Conservation (phyloP, 164 flowering plant species). For the Dillenia suffruticosa region DNA sequence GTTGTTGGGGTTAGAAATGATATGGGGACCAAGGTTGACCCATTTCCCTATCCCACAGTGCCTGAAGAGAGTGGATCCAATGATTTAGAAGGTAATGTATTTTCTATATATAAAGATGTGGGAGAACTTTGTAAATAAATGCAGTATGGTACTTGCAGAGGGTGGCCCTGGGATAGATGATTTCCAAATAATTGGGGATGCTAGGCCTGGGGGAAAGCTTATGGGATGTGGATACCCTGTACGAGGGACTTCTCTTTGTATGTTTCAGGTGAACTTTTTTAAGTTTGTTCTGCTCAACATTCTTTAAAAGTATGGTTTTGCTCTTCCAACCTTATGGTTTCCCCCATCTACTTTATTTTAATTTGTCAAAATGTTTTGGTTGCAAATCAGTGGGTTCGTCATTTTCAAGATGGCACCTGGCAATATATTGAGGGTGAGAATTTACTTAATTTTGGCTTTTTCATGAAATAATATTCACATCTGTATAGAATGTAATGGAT, state of each 20-base stretch:
- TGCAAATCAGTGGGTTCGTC: conserved; percentile 84
- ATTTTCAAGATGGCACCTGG: conserved; percentile 86
- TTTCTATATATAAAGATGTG: background rate
- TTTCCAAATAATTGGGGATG: conserved; percentile 89
- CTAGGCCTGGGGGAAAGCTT: conserved; percentile 71
- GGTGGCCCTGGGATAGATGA: conserved; percentile 75
- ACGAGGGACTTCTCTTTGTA: conserved; percentile 86
- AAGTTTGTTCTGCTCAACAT: background rate
- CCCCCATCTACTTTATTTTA: too few species aligned
- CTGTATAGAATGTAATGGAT: too few species aligned
- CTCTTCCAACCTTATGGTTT: too few species aligned
- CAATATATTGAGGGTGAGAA: conserved; percentile 83
- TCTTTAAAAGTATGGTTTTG: background rate
- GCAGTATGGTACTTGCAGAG: conserved; percentile 12
- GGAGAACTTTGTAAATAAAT: background rate
- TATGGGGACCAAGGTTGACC: conserved; percentile 11
- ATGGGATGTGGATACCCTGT: conserved; percentile 89
- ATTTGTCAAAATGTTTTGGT: conserved; percentile 10
- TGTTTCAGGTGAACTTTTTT: conserved; percentile 68
- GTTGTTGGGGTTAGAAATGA: conserved; percentile 11
- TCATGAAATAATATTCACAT: too few species aligned
- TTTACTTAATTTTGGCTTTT: background rate
- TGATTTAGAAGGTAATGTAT: conserved; percentile 18
- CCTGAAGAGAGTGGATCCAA: conserved; percentile 23
- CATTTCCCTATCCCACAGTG: conserved; percentile 18